Base-by-base conservation (phyloP, 768 basidiomycete genomes). In the Lentinula raphanica region DNA sequence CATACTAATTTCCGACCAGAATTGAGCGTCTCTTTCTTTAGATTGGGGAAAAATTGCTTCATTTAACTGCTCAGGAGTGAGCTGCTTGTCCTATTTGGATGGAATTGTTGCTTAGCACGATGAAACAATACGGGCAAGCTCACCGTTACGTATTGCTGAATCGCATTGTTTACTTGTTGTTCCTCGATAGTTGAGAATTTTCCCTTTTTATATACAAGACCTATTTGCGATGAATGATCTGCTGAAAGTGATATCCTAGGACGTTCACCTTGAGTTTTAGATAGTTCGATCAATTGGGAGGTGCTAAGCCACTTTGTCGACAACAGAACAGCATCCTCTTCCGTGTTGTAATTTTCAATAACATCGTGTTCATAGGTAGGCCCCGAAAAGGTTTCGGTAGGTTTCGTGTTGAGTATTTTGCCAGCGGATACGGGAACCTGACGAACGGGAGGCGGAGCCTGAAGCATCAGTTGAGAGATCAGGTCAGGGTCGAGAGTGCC, bases 171-270 rank as follows among this genome's bases (percentile, higher is more conserved):
- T 1, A 92, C 69, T 60, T 86, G 85, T 25, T 83, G 78, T 58
- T 85, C 87, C 65, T 94, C 91, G 40, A 84, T 84, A 0, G 86
- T 82, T 25, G 90, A 91, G 65, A 94, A 94, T 66, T 90, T 92
- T 13, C 91, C 91, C 70, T 92, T 92, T 72, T 87, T 92, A 69
- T 90, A 92, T 2, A 89, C 80, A n/a, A 93, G 80, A 31, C 90
- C 90, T 92, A 58, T 23, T 59, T 45, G 1, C 38, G 39, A 38
- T 32, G 32, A 25, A 45, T 56, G 61, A n/a, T n/a, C n/a, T n/a
- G n/a, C n/a, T n/a, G n/a, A n/a, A n/a, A n/a, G n/a, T n/a, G n/a
- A n/a, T n/a, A n/a, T n/a, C n/a, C n/a, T n/a, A n/a, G 19, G 3
- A 13, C 19, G 11, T 12, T 21, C 58, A 88, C 91, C 90, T 75